phyloP scores from a whole-genome alignment of 2,329 filamentous ascomycete genomes.

The Paracoccidioides lutzii region DNA sequence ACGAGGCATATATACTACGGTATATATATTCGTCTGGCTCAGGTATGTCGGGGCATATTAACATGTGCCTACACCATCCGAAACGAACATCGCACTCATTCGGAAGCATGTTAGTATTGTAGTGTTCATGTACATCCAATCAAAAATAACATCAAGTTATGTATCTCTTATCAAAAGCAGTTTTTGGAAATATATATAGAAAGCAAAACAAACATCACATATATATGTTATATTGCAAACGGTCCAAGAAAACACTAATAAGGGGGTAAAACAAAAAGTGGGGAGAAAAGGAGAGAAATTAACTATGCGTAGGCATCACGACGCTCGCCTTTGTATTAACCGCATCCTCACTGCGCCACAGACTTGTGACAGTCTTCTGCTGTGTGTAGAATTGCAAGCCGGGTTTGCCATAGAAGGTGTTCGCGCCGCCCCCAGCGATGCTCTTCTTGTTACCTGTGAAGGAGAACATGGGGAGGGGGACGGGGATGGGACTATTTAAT shows the following conservation, averaged over 20 bases:
- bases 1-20: not conserved
- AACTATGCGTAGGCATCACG: constrained; percentile 62
- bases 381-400: constrained; percentile 94
- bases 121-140: not conserved
- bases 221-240: too few species aligned
- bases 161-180: not conserved
- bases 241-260: too few species aligned
- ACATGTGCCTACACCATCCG: not conserved
- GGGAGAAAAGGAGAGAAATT: not conserved
- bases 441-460: constrained; percentile 72
- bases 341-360: constrained; percentile 80
- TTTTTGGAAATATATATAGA: not conserved
- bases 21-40: too few species aligned
- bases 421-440: constrained; percentile 80
- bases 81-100: too few species aligned
- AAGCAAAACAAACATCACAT: not conserved
- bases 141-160: not conserved
- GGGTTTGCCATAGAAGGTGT: constrained; percentile 88
- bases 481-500: constrained; percentile 40
- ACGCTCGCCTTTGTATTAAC: constrained; percentile 74
- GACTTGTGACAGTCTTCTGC: constrained; percentile 87
- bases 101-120: not conserved
- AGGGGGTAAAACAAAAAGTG: not conserved
- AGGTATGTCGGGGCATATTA: not conserved
- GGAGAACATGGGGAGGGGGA: constrained; percentile 49